A percentile compares a stretch with the other conserved stretches of the same genome.
phyloP scores from a whole-genome alignment of 2,329 filamentous ascomycete genomes.

The Sarocladium kiliense region DNA sequence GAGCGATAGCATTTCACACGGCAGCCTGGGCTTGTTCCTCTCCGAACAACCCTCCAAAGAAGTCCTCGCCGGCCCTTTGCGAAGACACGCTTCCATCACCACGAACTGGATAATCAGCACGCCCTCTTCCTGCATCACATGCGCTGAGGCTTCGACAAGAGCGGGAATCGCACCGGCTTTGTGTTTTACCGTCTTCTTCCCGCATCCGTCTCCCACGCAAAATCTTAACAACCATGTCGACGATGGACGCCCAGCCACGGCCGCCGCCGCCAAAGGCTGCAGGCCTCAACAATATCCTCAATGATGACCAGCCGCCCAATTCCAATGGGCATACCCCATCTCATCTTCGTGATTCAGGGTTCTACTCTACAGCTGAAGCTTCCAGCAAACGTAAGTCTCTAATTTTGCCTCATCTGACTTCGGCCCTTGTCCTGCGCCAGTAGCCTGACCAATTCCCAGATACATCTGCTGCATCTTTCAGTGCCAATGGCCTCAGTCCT shows the following conservation, averaged over 20 bases:
- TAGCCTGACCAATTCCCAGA: conserved; percentile 23
- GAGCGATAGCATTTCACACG: not conserved
- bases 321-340: conserved; percentile 21
- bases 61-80: no score
- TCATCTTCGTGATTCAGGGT: conserved; percentile 36
- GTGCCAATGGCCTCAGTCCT: conserved; percentile 32
- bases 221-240: conserved; percentile 12
- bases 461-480: conserved; percentile 35
- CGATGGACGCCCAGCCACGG: conserved; percentile 23
- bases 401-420: not conserved
- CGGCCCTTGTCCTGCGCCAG: conserved; percentile 12
- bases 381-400: conserved; percentile 33
- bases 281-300: conserved; percentile 33
- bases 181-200: conserved; percentile 1
- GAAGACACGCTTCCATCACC: no score
- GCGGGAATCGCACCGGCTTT: not conserved
- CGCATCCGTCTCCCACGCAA: not conserved
- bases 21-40: no score
- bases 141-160: not conserved
- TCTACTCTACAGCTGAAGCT: conserved; percentile 37
- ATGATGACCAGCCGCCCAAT: conserved; percentile 26
- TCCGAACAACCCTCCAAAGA: no score
- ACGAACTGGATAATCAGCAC: not conserved
- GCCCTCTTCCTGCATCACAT: not conserved
- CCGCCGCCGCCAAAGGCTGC: conserved; percentile 27